Base-by-base conservation (phyloP, 805 yeast species). In the Candida dajiaensis region DNA sequence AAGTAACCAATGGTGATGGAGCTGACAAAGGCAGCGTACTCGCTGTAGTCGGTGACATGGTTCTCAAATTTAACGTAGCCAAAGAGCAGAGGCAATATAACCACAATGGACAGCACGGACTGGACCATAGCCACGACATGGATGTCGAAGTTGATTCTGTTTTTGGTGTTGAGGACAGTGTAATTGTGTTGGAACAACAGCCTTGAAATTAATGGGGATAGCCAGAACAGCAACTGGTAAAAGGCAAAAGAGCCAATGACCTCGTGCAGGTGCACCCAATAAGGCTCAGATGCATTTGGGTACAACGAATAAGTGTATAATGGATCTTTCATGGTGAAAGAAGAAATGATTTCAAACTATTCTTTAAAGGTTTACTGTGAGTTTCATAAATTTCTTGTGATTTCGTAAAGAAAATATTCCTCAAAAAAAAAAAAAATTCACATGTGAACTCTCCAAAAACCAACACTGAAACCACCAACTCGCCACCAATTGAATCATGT, bases 81-180 rank as follows among this genome's bases (percentile, higher is more conserved):
- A 46, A 73, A 68, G 62, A 83, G 79, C 71, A 85, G 72, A 7
- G 95, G 95, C 41, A 78, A 60, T 28, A 85, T 72, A 9, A 79
- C 59, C 9, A 62, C 61, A 22, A 88, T 66, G 11, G 96, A 81
- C 7, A 86, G 51, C 1, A 87, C 40, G 42, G 94, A 80, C 64
- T 94, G 97, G 18, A 89, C 78, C 79, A 86, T 81, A 2, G 97
- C 83, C 3, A 89, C 96, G 12, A 86, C 74, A 64, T 94, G 98
- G 56, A 90, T 86, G 64, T 94, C 96, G 62, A 88, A 94, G 63
- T 92, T 89, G 51, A 81, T 56, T 61, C 73, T 77, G 37, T 74
- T 71, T 55, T 77, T 77, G 21, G 58, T 52, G 39, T 66, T 53
- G 40, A 79, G 65, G 4, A 63, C 55, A 6, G 75, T 73, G 66